phyloP scores from a whole-genome alignment of 2,329 filamentous ascomycete species.

The Fusarium heterosporum region DNA sequence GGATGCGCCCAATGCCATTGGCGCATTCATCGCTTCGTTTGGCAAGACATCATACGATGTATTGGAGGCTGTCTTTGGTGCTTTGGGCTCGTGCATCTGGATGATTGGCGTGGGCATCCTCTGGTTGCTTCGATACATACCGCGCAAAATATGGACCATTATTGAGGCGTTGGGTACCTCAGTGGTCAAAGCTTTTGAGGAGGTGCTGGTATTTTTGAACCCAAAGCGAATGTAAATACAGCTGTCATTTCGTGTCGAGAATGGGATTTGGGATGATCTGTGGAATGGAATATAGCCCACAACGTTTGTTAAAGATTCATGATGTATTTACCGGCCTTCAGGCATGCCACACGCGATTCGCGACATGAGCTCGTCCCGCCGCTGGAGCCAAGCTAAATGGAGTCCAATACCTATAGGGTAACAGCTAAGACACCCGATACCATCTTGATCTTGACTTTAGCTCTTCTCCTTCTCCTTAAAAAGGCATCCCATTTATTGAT shows the following conservation, averaged over 20 bases:
- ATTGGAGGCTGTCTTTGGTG: slow-evolving; percentile 50
- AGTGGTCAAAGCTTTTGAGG: slow-evolving; percentile 49
- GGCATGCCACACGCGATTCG: too few relatives aligned
- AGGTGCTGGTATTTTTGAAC: slow-evolving; percentile 53
- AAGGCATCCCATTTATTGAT: too few relatives aligned
- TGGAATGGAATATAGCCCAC: too few relatives aligned
- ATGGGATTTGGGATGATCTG: too few relatives aligned
- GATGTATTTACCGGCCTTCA: too few relatives aligned
- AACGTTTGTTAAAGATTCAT: too few relatives aligned
- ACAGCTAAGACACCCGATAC: too few relatives aligned
- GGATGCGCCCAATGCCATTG: slow-evolving; percentile 46
- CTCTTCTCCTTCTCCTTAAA: too few relatives aligned
- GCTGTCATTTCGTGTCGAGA: background rate
- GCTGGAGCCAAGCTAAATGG: too few relatives aligned
- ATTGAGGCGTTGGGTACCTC: slow-evolving; percentile 48
- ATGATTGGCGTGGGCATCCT: slow-evolving; percentile 42
- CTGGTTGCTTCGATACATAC: slow-evolving; percentile 52
- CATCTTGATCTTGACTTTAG: too few relatives aligned
- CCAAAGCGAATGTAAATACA: slow-evolving; percentile 49
- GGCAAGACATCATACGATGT: slow-evolving; percentile 44
- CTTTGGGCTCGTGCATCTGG: slow-evolving; percentile 47
- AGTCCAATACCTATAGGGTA: too few relatives aligned
- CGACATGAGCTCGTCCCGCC: too few relatives aligned
- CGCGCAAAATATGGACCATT: slow-evolving; percentile 50
- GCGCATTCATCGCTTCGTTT: slow-evolving; percentile 39